phyloP scores from a whole-genome alignment of 306 rosid species.

The Crotalaria pallida region DNA sequence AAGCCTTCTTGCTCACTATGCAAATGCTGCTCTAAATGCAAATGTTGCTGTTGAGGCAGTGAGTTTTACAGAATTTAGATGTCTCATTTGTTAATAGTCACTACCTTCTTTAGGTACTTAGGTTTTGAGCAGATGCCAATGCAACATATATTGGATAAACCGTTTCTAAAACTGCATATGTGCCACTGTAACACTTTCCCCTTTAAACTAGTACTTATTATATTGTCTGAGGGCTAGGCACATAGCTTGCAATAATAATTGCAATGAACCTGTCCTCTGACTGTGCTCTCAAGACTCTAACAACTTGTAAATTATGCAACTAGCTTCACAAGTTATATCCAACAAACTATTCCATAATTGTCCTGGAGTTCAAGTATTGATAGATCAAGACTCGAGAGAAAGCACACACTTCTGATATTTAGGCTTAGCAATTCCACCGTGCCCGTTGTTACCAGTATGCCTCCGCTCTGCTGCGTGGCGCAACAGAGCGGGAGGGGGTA shows the following conservation, averaged over 20 bases:
- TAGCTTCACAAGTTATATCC: neutral
- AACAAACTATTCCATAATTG: neutral
- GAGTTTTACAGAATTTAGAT: slow-evolving; percentile 20
- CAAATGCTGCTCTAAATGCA: slow-evolving; percentile 20
- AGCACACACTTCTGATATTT: too few relatives aligned
- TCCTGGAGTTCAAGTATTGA: neutral
- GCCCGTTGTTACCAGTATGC: too few relatives aligned
- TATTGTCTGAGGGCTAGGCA: neutral
- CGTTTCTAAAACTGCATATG: neutral
- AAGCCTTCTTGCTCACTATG: slow-evolving; percentile 23
- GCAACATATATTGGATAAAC: slow-evolving; percentile 6
- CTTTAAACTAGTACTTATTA: slow-evolving; percentile 5
- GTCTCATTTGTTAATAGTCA: slow-evolving; percentile 12
- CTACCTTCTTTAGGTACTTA: slow-evolving; percentile 14
- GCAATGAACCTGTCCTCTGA: neutral
- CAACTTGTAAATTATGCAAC: neutral
- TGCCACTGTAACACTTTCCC: neutral
- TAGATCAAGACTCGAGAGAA: too few relatives aligned
- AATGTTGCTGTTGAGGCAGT: slow-evolving; percentile 25
- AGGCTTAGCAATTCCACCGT: too few relatives aligned
- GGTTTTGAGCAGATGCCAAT: slow-evolving; percentile 23
- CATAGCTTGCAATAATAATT: neutral
- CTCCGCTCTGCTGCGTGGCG: too few relatives aligned
- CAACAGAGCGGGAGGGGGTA: too few relatives aligned
- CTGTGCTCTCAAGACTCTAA: neutral